A percentile compares a stretch with the other conserved stretches of the same genome.
Evolutionary conservation across 306 rosid species (phyloP).

Genomic region (Cyclanthera cordifolia): DNA sequence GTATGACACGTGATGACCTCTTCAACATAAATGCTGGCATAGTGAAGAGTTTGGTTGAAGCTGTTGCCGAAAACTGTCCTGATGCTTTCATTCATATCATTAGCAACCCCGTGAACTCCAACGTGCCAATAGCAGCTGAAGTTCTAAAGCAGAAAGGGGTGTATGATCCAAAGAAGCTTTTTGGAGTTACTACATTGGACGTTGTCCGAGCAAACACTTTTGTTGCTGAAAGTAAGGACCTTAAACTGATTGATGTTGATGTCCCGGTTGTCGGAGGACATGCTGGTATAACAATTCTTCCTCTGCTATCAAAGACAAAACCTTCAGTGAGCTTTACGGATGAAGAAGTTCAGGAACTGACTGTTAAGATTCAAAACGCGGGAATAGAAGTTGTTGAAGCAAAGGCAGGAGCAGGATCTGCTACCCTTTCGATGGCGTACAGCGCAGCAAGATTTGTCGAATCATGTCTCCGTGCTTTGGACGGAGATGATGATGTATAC

Average conservation of each 20-base stretch:
- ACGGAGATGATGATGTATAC: conserved; percentile 87
- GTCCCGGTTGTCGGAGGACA: conserved; percentile 94
- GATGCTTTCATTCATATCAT: conserved; percentile 78
- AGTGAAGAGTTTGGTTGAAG: conserved; percentile 65
- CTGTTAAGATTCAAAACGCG: conserved; percentile 82
- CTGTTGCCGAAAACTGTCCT: conserved; percentile 91
- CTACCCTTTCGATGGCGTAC: conserved; percentile 97
- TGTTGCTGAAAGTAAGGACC: conserved; percentile 85
- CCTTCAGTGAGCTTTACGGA: conserved; percentile 62
- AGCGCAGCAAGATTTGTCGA: conserved; percentile 97
- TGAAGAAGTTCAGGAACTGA: conserved; percentile 63
- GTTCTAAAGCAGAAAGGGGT: conserved; percentile 79
- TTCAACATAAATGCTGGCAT: conserved; percentile 93
- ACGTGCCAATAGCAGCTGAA: conserved; percentile 88
- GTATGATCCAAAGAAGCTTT: conserved; percentile 83
- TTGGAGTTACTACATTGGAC: conserved; percentile 89
- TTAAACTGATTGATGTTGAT: conserved; percentile 88
- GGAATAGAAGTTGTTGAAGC: conserved; percentile 99
- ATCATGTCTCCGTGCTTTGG: conserved; percentile 87
- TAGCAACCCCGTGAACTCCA: conserved; percentile 94
- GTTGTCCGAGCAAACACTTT: conserved; percentile 98
- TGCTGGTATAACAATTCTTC: conserved; percentile 92
- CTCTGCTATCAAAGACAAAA: conserved; percentile 69
- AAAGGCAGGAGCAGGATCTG: conserved; percentile 95
- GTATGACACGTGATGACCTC: conserved; percentile 98